A percentile compares a stretch with the other conserved stretches of the same genome.
Conservation (phyloP, 768 basidiomycete genomes). For the Terana coerulea region DNA sequence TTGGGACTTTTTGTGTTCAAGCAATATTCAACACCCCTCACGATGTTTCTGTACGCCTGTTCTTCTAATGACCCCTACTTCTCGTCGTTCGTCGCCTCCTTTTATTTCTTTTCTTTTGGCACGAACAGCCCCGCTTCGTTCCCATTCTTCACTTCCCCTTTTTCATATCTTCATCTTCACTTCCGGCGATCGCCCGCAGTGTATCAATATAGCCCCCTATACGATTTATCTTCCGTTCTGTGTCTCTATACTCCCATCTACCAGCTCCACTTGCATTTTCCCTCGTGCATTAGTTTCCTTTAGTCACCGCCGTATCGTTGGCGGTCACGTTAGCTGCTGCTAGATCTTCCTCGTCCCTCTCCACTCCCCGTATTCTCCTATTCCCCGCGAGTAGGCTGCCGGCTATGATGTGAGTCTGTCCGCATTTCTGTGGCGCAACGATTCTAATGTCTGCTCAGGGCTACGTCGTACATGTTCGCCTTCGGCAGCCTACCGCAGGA, state of each 20-base stretch:
- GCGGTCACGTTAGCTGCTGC: conserved; percentile 1
- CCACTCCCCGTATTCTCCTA: not conserved
- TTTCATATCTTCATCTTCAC: conserved; percentile 2
- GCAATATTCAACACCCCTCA: conserved; percentile 10
- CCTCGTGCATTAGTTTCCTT: conserved; percentile 8
- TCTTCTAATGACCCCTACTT: conserved; percentile 13
- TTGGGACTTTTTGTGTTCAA: conserved; percentile 27
- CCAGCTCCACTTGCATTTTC: conserved; percentile 1
- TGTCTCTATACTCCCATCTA: conserved; percentile 5
- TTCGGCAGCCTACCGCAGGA: no score
- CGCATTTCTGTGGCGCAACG: no score
- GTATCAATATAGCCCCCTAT: conserved; percentile 8
- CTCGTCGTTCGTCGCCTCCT: conserved; percentile 17
- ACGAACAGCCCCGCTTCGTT: not conserved
- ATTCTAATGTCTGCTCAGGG: no score
- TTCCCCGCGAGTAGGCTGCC: no score
- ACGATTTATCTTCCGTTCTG: not conserved
- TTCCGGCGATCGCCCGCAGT: conserved; percentile 5
- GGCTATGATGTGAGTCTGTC: no score
- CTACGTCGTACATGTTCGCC: no score
- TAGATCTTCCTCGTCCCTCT: conserved; percentile 2
- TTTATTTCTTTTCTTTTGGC: conserved; percentile 9
- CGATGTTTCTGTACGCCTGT: conserved; percentile 11
- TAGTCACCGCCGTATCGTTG: not conserved
- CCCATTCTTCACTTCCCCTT: not conserved